Percentiles rank a stretch among this genome's conserved stretches.
These are phyloP conservation scores for Serendipita vermifera DNA, from an alignment of 768 basidiomycete species.

Conservation along the genomic window DNA sequence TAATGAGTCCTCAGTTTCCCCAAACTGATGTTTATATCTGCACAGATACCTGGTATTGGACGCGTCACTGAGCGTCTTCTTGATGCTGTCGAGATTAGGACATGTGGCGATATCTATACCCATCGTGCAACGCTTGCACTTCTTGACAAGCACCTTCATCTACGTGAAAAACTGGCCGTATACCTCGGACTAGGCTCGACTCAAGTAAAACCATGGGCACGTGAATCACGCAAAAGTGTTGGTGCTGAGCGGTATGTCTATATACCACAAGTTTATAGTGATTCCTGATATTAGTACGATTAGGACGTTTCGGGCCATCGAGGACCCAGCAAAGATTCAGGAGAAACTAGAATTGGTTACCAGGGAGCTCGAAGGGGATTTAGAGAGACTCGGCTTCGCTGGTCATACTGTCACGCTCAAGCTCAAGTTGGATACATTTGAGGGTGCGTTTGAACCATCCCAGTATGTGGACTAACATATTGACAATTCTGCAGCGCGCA, in stretches of 20 bases:
- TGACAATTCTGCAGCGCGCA: conserved; percentile 41
- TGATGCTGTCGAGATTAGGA: conserved; percentile 79
- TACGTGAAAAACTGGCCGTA: conserved; percentile 58
- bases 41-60: conserved; percentile 71
- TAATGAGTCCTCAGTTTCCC: not conserved
- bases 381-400: conserved; percentile 65
- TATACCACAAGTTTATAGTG: not conserved
- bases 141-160: conserved; percentile 81
- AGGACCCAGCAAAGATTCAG: conserved; percentile 52
- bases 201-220: conserved; percentile 53
- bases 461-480: conserved; percentile 6
- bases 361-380: conserved; percentile 66
- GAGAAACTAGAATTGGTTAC: conserved; percentile 71
- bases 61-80: conserved; percentile 79
- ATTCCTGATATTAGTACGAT: not conserved
- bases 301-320: conserved; percentile 66
- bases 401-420: conserved; percentile 86
- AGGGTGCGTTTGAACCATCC: conserved; percentile 36
- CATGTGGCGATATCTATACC: conserved; percentile 77
- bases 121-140: conserved; percentile 61
- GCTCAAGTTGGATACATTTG: conserved; percentile 82
- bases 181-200: conserved; percentile 84
- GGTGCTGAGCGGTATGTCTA: conserved; percentile 65
- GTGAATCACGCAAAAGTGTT: conserved; percentile 84
- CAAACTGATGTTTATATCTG: conserved; percentile 9